Evolutionary conservation across 1,284 basidiomycete genomes (phyloP).

Genomic region (Ustilago bromivora): DNA sequence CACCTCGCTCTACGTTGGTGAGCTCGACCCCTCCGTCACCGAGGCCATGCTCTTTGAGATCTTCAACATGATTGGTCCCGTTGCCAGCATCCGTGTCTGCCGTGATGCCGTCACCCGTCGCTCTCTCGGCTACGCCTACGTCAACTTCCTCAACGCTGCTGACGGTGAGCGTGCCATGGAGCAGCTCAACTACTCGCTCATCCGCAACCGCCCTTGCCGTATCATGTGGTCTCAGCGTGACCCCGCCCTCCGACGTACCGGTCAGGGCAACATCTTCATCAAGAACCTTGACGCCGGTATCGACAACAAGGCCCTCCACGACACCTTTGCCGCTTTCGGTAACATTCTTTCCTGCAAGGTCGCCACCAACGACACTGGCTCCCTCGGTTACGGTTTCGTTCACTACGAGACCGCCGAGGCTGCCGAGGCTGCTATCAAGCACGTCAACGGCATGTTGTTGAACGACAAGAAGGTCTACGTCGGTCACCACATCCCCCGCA

Average conservation of each 20-base stretch:
- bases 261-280: constrained; percentile 99
- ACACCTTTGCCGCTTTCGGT: constrained; percentile 99
- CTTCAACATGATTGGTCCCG: constrained; percentile 99
- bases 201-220: constrained; percentile 97
- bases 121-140: constrained; percentile 99
- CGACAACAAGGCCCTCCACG: constrained; percentile 99
- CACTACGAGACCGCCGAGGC: constrained; percentile 99
- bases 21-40: constrained; percentile 96
- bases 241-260: constrained; percentile 98
- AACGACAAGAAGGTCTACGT: constrained; percentile 93
- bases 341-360: constrained; percentile 99
- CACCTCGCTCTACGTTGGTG: constrained; percentile 96
- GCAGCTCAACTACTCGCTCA: constrained; percentile 98
- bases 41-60: constrained; percentile 99
- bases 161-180: constrained; percentile 99
- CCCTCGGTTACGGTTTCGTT: constrained; percentile 86
- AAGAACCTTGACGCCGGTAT: constrained; percentile 99
- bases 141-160: constrained; percentile 95
- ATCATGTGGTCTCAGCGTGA: constrained; percentile 99
- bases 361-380: constrained; percentile 73
- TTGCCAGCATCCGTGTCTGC: constrained; percentile 98
- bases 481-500: constrained; percentile 96
- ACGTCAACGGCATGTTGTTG: constrained; percentile 98
- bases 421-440: constrained; percentile 89
- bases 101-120: constrained; percentile 99